phyloP scores from a whole-genome alignment of 306 rosid genomes.

The Arachis stenosperma region DNA sequence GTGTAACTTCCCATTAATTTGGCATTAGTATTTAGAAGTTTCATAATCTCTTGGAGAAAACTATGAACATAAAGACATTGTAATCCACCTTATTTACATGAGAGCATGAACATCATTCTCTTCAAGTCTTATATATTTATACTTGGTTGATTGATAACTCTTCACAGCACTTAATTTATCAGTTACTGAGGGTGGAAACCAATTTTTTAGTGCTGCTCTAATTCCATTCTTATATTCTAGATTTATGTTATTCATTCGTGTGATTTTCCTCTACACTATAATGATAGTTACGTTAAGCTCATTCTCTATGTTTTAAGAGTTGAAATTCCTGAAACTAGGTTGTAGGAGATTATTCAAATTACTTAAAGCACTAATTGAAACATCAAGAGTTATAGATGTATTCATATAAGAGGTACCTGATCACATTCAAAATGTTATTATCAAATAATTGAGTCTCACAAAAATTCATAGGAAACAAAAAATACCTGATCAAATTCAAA shows the following conservation, averaged over 20 bases:
- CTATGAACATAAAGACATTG: conserved; percentile 5
- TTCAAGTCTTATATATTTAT: neutral
- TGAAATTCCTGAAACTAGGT: conserved; percentile 18
- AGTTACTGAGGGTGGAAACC: conserved; percentile 13
- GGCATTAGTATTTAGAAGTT: neutral
- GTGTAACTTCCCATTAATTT: conserved; percentile 58
- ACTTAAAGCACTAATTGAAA: neutral
- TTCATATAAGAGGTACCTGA: conserved; percentile 1
- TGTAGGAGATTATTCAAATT: conserved; percentile 16
- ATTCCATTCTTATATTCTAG: neutral
- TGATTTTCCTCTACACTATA: neutral
- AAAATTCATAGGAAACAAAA: too few relatives aligned
- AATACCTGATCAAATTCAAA: too few relatives aligned
- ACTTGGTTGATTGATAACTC: conserved; percentile 15
- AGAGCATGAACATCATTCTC: conserved; percentile 12
- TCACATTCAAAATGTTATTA: too few relatives aligned
- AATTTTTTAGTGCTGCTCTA: neutral
- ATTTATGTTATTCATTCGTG: neutral
- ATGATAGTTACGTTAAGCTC: neutral
- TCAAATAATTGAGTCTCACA: too few relatives aligned
- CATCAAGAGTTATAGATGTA: conserved; percentile 10
- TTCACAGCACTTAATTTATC: neutral
- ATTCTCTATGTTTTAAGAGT: neutral
- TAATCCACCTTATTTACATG: neutral
- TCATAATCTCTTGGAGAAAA: conserved; percentile 17